phyloP scores from a whole-genome alignment of 495 filamentous ascomycete species.

The Corynascus novoguineensis region DNA sequence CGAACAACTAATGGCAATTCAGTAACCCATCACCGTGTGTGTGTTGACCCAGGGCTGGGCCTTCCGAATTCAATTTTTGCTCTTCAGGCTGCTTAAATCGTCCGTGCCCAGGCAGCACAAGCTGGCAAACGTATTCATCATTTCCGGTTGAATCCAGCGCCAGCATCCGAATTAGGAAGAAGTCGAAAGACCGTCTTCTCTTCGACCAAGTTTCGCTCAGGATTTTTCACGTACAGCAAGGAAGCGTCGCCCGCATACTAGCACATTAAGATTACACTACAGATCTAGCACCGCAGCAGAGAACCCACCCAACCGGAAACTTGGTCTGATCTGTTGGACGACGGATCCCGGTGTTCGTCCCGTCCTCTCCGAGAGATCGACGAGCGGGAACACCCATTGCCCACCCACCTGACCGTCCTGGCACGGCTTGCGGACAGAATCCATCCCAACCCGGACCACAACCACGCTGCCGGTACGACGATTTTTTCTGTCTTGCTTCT shows the following conservation, averaged over 20 bases:
- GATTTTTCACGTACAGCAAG: background rate
- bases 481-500: background rate
- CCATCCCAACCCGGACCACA: background rate
- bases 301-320: slow-evolving; percentile 7
- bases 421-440: slow-evolving; percentile 2
- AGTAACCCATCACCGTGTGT: slow-evolving; percentile 1
- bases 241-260: background rate
- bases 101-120: slow-evolving; percentile 4
- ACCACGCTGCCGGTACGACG: slow-evolving; percentile 2
- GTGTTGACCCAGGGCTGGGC: background rate
- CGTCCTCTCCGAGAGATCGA: background rate
- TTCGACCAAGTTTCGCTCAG: background rate
- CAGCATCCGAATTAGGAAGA: background rate
- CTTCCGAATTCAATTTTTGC: background rate
- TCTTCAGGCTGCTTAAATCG: background rate
- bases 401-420: background rate
- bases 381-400: slow-evolving; percentile 1
- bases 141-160: background rate
- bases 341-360: background rate
- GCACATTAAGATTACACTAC: background rate
- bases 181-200: background rate
- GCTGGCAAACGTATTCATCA: background rate
- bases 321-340: slow-evolving; percentile 1
- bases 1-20: background rate
- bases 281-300: background rate